phyloP scores from a whole-genome alignment of 1,284 basidiomycete genomes.

The Heterobasidion parviporum region DNA sequence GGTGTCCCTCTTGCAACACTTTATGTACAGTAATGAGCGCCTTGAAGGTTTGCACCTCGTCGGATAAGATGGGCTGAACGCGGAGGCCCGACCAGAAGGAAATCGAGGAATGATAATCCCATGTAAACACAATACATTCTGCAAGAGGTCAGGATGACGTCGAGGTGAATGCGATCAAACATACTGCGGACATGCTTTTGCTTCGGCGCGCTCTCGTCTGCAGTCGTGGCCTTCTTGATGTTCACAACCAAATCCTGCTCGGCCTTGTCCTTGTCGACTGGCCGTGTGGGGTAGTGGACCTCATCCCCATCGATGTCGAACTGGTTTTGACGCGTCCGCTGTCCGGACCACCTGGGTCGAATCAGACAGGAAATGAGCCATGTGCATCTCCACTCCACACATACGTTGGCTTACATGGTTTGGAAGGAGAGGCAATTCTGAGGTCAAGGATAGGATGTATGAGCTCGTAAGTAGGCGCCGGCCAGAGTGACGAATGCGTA shows the following conservation, averaged over 20 bases:
- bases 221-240: conserved; percentile 94
- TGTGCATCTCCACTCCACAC: neutral
- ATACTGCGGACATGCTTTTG: conserved; percentile 96
- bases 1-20: conserved; percentile 91
- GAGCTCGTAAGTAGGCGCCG: neutral
- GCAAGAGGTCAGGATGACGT: conserved; percentile 3
- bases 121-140: conserved; percentile 97
- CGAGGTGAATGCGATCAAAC: conserved; percentile 23
- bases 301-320: conserved; percentile 71
- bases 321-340: conserved; percentile 23
- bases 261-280: conserved; percentile 95
- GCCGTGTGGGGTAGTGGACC: conserved; percentile 87
- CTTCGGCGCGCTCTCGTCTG: conserved; percentile 90
- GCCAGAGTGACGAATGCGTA: neutral
- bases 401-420: conserved; percentile 7
- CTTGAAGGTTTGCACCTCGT: conserved; percentile 96
- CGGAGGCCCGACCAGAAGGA: conserved; percentile 95
- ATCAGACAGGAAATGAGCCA: neutral
- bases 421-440: neutral
- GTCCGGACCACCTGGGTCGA: conserved; percentile 22
- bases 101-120: conserved; percentile 96
- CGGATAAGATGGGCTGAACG: conserved; percentile 89
- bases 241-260: conserved; percentile 87
- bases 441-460: neutral
- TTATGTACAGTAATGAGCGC: conserved; percentile 94